phyloP scores from a whole-genome alignment of 2,329 filamentous ascomycete species.

The Monosporascus sp. region DNA sequence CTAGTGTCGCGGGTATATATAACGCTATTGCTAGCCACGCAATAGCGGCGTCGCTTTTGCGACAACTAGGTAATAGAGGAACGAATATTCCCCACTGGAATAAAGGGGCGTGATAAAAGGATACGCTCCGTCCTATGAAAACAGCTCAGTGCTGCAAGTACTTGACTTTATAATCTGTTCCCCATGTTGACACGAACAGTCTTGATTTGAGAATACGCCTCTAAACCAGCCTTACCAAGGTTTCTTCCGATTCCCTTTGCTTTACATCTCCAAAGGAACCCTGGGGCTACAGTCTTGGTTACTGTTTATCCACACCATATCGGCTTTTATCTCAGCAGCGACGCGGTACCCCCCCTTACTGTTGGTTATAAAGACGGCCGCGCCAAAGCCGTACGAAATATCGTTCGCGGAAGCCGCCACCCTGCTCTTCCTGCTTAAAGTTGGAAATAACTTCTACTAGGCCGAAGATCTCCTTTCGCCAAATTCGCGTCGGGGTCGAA shows the following conservation, averaged over 20 bases:
- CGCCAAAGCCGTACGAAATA: slow-evolving; percentile 56
- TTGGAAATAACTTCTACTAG: slow-evolving; percentile 39
- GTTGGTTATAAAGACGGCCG: slow-evolving; percentile 57
- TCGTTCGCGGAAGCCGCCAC: slow-evolving; percentile 42
- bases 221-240: slow-evolving; percentile 40
- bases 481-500: slow-evolving; percentile 36
- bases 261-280: slow-evolving; percentile 42
- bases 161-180: slow-evolving; percentile 24
- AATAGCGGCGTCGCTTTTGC: too few relatives aligned
- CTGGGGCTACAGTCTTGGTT: slow-evolving; percentile 39
- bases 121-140: too few relatives aligned
- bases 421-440: slow-evolving; percentile 39
- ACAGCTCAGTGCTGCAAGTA: too few relatives aligned
- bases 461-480: slow-evolving; percentile 43
- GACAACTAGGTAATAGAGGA: too few relatives aligned
- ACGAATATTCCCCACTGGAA: too few relatives aligned
- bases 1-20: too few relatives aligned
- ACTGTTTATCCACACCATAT: slow-evolving; percentile 51
- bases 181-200: slow-evolving; percentile 41
- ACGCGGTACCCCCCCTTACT: slow-evolving; percentile 44
- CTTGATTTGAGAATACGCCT: slow-evolving; percentile 40
- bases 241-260: slow-evolving; percentile 44
- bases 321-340: slow-evolving; percentile 56
- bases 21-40: too few relatives aligned
- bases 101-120: too few relatives aligned